Evolutionary conservation across 805 yeast species (phyloP), one percentile per base, ranked within the genome.

Genomic region (Lipomyces mesembrius): DNA sequence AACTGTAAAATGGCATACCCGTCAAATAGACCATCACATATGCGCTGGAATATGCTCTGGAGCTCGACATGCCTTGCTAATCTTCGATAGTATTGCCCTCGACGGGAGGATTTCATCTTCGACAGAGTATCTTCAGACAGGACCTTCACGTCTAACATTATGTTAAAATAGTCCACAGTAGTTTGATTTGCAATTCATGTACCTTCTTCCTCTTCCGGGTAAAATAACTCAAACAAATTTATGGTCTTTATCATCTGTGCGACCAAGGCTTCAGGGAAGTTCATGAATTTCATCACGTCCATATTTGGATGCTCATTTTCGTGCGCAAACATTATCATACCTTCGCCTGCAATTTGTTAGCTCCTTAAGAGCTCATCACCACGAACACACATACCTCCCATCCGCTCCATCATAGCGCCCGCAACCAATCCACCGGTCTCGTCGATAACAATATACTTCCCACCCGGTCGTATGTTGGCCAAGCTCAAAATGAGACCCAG

Each of bases 351-450:
- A 52, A 52, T 2, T 43, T 17, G 25, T 43, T n/a, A 43, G 49
- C 9, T 43, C 22, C 49, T 17, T 5, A 9, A 9, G n/a, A 11
- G 43, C 20, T 55, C 65, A 57, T 56, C 59, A 2, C 32, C 59
- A 32, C 29, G 43, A 32, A 12, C 27, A 12, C 51, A 9, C 22
- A 20, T 54, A 52, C 60, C 85, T 67, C 87, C 87, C 94, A 96
- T 91, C 75, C 98, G 83, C 76, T 95, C 99, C 78, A 95, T 76
- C 83, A 95, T 82, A 3, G 96, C 91, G 67, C 90, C 90, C 5
- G 90, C 85, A 0, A 95, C 76, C n/a, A 94, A 83, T 6, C 98
- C 97, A 39, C 97, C 93, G n/a, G 97, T 89, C 75, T 95, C 99
- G 75, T 95, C 99, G 63, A 92, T 83, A 2, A 94, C 88, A 27